Conservation (phyloP, 495 filamentous ascomycete species). For the Aspergillus biplanus region DNA sequence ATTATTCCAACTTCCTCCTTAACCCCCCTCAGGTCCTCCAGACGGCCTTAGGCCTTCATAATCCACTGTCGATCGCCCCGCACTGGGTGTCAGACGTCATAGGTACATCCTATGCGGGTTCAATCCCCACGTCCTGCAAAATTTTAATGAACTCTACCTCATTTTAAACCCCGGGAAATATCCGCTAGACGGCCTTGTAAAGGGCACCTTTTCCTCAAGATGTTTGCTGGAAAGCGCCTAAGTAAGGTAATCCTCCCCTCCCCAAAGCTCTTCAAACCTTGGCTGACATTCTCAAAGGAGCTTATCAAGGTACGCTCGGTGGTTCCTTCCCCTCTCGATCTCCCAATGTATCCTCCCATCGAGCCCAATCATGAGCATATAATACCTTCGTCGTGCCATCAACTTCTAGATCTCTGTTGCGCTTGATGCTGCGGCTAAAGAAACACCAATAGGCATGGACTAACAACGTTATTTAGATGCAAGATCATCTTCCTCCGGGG, state of each 20-base stretch:
- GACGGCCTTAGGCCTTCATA: not conserved
- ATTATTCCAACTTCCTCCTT: not conserved
- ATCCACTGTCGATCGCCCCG: constrained; percentile 18
- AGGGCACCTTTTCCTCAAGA: constrained; percentile 20
- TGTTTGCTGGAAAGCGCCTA: constrained; percentile 54
- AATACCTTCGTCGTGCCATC: constrained; percentile 16
- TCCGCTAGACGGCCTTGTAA: not conserved
- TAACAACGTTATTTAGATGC: constrained; percentile 31
- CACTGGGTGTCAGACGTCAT: constrained; percentile 27
- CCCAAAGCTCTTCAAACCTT: constrained; percentile 3
- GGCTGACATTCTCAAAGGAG: constrained; percentile 32
- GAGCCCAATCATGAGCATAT: not conserved
- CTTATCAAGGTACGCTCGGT: constrained; percentile 43
- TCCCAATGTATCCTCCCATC: not conserved
- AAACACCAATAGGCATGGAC: not conserved
- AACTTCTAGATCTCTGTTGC: not conserved
- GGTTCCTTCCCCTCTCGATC: constrained; percentile 5
- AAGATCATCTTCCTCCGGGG: constrained; percentile 62
- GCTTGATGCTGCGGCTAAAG: not conserved
- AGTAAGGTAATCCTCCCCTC: constrained; percentile 42
- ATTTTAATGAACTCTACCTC: not conserved
- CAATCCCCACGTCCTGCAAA: constrained; percentile 4
- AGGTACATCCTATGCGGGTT: constrained; percentile 15
- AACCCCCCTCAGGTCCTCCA: not conserved
- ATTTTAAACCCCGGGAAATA: not conserved